These are phyloP conservation scores for Cynanchum wilfordii DNA, from an alignment of 257 asterid genomes.

Conservation along the genomic window DNA sequence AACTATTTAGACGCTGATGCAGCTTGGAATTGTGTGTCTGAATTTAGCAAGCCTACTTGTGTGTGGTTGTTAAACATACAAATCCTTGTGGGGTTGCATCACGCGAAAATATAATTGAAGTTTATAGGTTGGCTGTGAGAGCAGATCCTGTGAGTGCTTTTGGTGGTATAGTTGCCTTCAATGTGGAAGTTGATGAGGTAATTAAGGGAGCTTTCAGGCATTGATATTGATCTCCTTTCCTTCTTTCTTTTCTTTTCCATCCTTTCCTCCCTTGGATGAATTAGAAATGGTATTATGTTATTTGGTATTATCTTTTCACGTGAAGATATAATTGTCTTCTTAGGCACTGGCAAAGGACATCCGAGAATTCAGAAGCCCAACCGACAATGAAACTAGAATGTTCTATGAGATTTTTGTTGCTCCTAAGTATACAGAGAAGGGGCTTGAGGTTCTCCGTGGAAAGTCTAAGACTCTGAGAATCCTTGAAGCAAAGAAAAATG, in stretches of 20 bases:
- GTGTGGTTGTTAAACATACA: constrained; percentile 92
- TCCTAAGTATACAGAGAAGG: constrained; percentile 73
- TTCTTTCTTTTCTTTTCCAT: background rate
- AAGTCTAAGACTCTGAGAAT: constrained; percentile 92
- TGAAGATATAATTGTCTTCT: background rate
- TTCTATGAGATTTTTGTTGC: constrained; percentile 94
- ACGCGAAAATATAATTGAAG: constrained; percentile 72
- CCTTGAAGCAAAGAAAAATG: constrained; percentile 78
- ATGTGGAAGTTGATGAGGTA: constrained; percentile 96
- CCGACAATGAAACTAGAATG: constrained; percentile 87
- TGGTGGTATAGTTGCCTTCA: constrained; percentile 98
- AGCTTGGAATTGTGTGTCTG: constrained; percentile 98
- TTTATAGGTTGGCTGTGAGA: constrained; percentile 88
- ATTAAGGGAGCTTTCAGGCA: constrained; percentile 14
- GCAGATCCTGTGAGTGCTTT: constrained; percentile 99
- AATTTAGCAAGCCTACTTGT: constrained; percentile 84
- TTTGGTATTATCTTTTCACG: background rate
- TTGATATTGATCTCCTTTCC: constrained; percentile 2
- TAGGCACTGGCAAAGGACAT: constrained; percentile 91
- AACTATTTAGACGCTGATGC: constrained; percentile 95
- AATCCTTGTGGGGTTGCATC: constrained; percentile 99
- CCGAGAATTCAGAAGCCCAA: constrained; percentile 90
- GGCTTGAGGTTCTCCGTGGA: constrained; percentile 91
- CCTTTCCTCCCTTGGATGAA: background rate
- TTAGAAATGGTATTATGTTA: background rate